A percentile compares a stretch with the other conserved stretches of the same genome.
phyloP scores from a whole-genome alignment of 2,329 filamentous ascomycete genomes.

The Metarhizium guizhouense region DNA sequence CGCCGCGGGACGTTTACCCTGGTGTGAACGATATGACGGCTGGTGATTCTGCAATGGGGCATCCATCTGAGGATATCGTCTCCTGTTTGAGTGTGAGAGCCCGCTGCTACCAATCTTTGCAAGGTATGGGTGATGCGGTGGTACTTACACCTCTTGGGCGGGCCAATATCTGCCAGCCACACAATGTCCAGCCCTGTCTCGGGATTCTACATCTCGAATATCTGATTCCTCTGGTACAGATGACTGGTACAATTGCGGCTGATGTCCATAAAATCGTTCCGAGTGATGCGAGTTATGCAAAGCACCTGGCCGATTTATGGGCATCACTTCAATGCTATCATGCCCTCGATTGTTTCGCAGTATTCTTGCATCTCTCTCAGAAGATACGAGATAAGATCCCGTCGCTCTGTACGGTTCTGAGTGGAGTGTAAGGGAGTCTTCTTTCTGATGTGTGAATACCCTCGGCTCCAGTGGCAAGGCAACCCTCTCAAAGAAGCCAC shows the following conservation, averaged over 20 bases:
- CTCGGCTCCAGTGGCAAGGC: conserved; percentile 1
- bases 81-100: neutral
- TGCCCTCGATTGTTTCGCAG: conserved; percentile 11
- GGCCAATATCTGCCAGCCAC: neutral
- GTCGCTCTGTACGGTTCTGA: conserved; percentile 10
- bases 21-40: neutral
- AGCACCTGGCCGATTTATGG: conserved; percentile 1
- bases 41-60: neutral
- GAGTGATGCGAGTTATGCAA: neutral
- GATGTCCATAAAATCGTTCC: neutral
- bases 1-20: conserved; percentile 4
- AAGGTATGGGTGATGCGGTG: neutral
- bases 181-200: neutral
- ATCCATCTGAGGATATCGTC: neutral
- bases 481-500: conserved; percentile 28
- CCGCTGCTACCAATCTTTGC: neutral
- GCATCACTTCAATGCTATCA: conserved; percentile 12
- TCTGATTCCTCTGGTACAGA: neutral
- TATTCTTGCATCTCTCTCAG: conserved; percentile 14
- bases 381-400: conserved; percentile 8
- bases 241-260: neutral
- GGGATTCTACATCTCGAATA: neutral
- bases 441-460: neutral
- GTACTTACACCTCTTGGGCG: neutral
- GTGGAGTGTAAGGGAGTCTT: neutral